Base-by-base conservation (phyloP, 768 basidiomycete genomes). In the Collybia sordida region DNA sequence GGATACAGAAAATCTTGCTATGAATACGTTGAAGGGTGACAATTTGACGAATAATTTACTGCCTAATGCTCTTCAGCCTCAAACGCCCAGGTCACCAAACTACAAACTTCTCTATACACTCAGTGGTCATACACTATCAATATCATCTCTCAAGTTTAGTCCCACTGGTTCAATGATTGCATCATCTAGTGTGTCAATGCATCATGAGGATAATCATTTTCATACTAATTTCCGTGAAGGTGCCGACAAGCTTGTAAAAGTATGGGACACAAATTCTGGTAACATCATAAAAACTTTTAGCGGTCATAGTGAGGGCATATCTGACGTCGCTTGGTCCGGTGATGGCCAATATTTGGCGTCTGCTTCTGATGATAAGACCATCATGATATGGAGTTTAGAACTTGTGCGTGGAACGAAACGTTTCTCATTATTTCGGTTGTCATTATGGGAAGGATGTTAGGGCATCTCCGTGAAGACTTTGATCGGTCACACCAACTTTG, bases 351-450 rank as follows among this genome's bases (percentile, higher is more conserved):
- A 85, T 61, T 67, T 98, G 28, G 94, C 96, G 0, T 92, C 92
- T 35, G 94, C 92, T 0, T 96, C 93, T 3, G 96, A 99, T 65
- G 96, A 98, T 68, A 88, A 89, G 58, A 88, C 89, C 0, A 82
- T 96, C 49, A 78, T 86, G 24, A 80, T 97, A 51, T 96, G 94
- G 94, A 82, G 82, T 61, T 68, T 89, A 59, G 85, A 89, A 58
- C 64, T 75, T 47, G 90, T 63, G 52, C 19, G 61, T 88, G 53
- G 38, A 14, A 18, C 23, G 25, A 52, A 63, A 58, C 18, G 18
- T 21, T 28, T 21, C 37, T 27, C 19, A 23, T 21, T 47, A 35
- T 49, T 48, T 57, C 42, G 23, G 55, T 31, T 58, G 49, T 17
- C 37, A 27, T 45, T 53, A 42, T 50, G 36, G 25, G 24, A 53